Evolutionary conservation across 140 eudicot species (phyloP).

Genomic region (Ambrosia hybrid): DNA sequence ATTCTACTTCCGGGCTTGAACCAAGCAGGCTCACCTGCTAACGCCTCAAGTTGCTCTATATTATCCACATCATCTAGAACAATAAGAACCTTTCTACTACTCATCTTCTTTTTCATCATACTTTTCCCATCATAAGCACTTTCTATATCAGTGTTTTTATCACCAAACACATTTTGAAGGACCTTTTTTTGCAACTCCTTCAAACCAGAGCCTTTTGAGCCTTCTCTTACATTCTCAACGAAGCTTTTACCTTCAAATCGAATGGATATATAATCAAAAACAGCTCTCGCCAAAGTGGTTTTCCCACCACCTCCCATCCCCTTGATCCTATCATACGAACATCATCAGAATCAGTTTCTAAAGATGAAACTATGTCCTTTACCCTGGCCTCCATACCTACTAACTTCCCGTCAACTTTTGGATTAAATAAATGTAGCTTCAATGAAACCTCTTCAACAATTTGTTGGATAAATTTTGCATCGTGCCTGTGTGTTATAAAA

Average conservation of each 20-base stretch:
- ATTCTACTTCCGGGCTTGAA: too few species aligned
- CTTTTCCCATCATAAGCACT: not conserved
- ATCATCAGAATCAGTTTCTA: not conserved
- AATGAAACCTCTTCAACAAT: not conserved
- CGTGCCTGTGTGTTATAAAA: conserved; percentile 14
- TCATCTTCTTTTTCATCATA: conserved; percentile 6
- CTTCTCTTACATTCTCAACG: conserved; percentile 22
- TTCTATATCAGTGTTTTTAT: not conserved
- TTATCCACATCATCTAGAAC: conserved; percentile 34
- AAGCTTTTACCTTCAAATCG: conserved; percentile 19
- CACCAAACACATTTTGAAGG: conserved; percentile 2
- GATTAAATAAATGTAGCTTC: not conserved
- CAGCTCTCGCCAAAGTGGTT: conserved; percentile 27
- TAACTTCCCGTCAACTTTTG: not conserved
- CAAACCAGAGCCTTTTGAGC: conserved; percentile 3
- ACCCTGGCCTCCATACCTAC: conserved; percentile 19
- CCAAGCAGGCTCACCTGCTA: too few species aligned
- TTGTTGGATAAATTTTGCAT: conserved; percentile 11
- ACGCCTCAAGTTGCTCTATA: conserved; percentile 20
- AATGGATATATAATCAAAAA: conserved; percentile 9
- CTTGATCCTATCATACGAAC: conserved; percentile 13
- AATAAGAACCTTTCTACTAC: conserved; percentile 13
- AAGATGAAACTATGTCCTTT: not conserved
- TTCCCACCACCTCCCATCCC: conserved; percentile 33
- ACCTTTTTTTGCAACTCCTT: conserved; percentile 13